Base-by-base conservation (phyloP, 257 asterid species). In the Verbascum thapsus region DNA sequence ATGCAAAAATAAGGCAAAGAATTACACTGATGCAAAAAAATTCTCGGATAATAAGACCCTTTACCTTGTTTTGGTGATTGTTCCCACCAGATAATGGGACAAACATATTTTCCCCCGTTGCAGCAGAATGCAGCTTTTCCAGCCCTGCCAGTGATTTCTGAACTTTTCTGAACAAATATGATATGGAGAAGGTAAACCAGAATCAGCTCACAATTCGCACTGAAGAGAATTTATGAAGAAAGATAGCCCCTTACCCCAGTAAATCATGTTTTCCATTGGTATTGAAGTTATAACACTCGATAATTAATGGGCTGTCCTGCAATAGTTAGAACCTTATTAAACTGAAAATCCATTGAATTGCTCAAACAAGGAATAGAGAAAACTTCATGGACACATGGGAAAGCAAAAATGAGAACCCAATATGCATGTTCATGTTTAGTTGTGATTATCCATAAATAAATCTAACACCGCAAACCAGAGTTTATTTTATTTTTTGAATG, bases 271-370 rank as follows among this genome's bases (percentile, higher is more conserved):
- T 90, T 69, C 99, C 99, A 3, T 88, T 87, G 77, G 85, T 76
- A 73, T 94, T 86, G 86, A 87, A 94, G 85, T 94, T 80, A 63
- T 80, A 94, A 73, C 99, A 94, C 85, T 94, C 99, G 19, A 94
- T 72, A 60, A 55, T 73, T 84, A 94, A 73, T 54, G 95, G 98
- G 83, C 84, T 90, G 80, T 88, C 99, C 99, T 94, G 99, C 88
- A 88, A 35, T 64, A 70, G 73, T 68, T 49, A 74, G 45, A 74
- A 81, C 16, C 60, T 43, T 61, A 32, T 71, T 56, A 78, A 63
- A 72, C 34, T 55, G 68, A 58, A 57, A 72, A 10, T 26, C 65
- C 35, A 58, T 3, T 52, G 19, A 40, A 42, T 59, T 66, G 42
- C 70, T 3, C 62, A 42, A 35, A 61, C 17, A 20, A 16, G 41